Percentiles rank a stretch among this genome's conserved stretches.
Conservation (phyloP, 176 grass and related monocot genomes). For the Carex myosuroides region DNA sequence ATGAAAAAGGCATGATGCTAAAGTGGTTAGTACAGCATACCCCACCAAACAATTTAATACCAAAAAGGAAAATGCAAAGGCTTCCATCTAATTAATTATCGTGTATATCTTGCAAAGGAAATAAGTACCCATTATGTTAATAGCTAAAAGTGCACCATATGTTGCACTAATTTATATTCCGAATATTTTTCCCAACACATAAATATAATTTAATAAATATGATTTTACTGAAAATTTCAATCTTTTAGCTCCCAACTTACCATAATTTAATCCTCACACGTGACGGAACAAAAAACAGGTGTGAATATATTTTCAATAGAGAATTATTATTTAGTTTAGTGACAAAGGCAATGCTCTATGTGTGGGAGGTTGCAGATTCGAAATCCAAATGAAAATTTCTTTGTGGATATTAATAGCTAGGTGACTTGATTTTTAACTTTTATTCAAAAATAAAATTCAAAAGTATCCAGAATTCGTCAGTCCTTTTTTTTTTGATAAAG, state of each 20-base stretch:
- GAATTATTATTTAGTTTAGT: no score
- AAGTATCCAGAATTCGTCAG: not conserved
- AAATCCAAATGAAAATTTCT: no score
- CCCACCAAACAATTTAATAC: conserved; percentile 16
- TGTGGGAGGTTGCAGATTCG: no score
- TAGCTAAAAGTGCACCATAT: not conserved
- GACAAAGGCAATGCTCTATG: no score
- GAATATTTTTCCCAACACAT: not conserved
- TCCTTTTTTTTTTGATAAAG: no score
- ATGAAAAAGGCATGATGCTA: conserved; percentile 6
- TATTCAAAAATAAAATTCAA: no score
- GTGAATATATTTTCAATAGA: no score
- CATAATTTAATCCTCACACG: not conserved
- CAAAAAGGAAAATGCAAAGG: conserved; percentile 22
- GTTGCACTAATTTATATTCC: not conserved
- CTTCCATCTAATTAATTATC: not conserved
- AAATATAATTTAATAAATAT: not conserved
- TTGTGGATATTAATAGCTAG: no score
- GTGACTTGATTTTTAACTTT: no score
- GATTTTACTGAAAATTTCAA: not conserved
- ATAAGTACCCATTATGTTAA: not conserved
- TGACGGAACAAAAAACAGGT: not conserved
- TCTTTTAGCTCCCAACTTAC: not conserved
- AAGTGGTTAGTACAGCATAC: not conserved
- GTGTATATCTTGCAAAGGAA: not conserved